These are phyloP conservation scores for Mycogone perniciosa DNA, from an alignment of 2,329 filamentous ascomycete genomes.

Conservation along the genomic window DNA sequence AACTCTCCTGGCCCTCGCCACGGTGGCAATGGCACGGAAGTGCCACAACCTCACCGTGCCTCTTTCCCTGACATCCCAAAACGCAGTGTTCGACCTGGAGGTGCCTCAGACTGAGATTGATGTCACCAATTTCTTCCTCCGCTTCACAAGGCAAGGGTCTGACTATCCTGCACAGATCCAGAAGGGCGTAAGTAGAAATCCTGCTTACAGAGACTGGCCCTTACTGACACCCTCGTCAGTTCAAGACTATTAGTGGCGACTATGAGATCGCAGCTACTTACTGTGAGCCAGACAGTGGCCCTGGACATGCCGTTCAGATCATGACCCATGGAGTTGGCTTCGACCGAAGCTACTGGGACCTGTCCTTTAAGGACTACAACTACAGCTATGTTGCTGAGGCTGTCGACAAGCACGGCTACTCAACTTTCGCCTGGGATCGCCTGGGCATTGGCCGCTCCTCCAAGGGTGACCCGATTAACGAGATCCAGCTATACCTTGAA, in stretches of 20 bases:
- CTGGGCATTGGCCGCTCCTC: constrained; percentile 54
- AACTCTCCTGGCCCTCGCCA: constrained; percentile 15
- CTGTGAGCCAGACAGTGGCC: constrained; percentile 48
- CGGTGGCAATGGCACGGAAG: constrained; percentile 27
- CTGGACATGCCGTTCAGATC: constrained; percentile 32
- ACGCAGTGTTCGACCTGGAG: constrained; percentile 46
- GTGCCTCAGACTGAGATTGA: constrained; percentile 48
- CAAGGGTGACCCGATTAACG: constrained; percentile 52
- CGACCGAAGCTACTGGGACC: constrained; percentile 54
- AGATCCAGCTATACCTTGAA: constrained; percentile 53
- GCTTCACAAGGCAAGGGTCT: constrained; percentile 40
- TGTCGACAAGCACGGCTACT: constrained; percentile 48
- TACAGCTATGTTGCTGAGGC: constrained; percentile 57
- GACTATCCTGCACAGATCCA: constrained; percentile 43
- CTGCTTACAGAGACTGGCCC: background rate
- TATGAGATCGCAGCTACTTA: constrained; percentile 56
- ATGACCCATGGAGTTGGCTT: constrained; percentile 38
- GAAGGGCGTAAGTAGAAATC: constrained; percentile 31
- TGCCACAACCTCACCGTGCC: constrained; percentile 50
- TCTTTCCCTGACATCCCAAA: constrained; percentile 47
- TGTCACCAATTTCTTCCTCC: constrained; percentile 48
- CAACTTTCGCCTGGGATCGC: constrained; percentile 55
- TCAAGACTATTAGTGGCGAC: constrained; percentile 42
- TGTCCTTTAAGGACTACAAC: constrained; percentile 49
- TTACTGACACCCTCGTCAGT: constrained; percentile 25